Evolutionary conservation across 2,329 filamentous ascomycete species (phyloP).

Genomic region (Annulohypoxylon truncatum): DNA sequence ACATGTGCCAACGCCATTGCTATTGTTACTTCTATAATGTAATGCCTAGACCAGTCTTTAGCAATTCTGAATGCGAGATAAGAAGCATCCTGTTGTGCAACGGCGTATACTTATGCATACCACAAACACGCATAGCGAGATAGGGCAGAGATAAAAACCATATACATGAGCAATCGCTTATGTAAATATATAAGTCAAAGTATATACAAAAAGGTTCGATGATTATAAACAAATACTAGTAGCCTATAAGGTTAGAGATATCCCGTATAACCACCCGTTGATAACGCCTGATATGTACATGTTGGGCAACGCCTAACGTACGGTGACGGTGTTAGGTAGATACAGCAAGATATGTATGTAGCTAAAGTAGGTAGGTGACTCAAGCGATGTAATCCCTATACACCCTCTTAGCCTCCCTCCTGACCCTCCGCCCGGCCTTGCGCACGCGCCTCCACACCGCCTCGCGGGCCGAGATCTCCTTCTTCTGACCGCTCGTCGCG

Average conservation of each 20-base stretch:
- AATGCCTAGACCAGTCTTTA: background rate
- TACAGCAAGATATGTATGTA: too few relatives aligned
- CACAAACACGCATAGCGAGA: background rate
- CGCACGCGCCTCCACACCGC: constrained; percentile 43
- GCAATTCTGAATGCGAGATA: background rate
- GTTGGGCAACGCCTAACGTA: background rate
- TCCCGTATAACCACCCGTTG: background rate
- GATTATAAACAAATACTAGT: background rate
- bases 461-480: constrained; percentile 44
- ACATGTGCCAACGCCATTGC: background rate
- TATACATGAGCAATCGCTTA: background rate
- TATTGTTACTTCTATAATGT: background rate
- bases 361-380: background rate
- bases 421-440: constrained; percentile 43
- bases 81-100: background rate
- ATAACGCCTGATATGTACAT: background rate
- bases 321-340: too few relatives aligned
- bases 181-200: background rate
- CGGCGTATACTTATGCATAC: background rate
- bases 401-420: constrained; percentile 45
- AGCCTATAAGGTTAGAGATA: background rate
- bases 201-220: constrained; percentile 1
- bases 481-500: constrained; percentile 33
- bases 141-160: background rate
- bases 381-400: constrained; percentile 47